Base-by-base conservation (phyloP, 2,329 filamentous ascomycete species). In the Penicillium hesseltinei region DNA sequence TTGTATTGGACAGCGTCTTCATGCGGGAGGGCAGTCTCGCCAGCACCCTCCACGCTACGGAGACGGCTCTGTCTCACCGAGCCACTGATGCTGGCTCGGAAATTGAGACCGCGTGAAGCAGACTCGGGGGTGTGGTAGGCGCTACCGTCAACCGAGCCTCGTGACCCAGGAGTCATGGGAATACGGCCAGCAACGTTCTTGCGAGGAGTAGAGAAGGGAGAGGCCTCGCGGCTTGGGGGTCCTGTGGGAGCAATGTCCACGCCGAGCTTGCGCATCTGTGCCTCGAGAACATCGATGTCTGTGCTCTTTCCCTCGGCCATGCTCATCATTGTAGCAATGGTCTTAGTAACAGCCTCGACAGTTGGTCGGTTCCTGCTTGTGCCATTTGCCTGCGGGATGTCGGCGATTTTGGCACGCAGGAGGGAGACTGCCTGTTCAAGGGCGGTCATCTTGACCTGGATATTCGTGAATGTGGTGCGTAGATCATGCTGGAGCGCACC, bases 251-350 rank as follows among this genome's bases (percentile, higher is more conserved):
- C 59, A 17, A 66, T 62, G 48, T 74, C 72, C 35, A 90, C 75
- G 7, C 83, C 82, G 23, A 95, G 75, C 71, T 87, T 90, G 58
- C 89, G 87, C 77, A 99, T 85, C 71, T 96, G 90, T 47, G 87
- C 85, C 76, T 97, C 94, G 33, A 97, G 82, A 7, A 96, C 85
- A 71, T 96, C 91, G 51, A 99, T 87, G 67, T 97, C 93, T 57
- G 88, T 90, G 70, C 90, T 94, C 71, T 91, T 90, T 77, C 91
- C 91, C 79, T 97, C 91, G 0, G 90, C 90, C 88, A 97, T 93
- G 58, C 81, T 84, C 35, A 92, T 97, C 89, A 99, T 92, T 70
- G 94, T 96, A 57, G 82, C 81, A 63, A 99, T 96, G 1, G 94
- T 99, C 58, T 90, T 90, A 65, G 92, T 88, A 21, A 99, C 90